Conservation (phyloP, 805 yeast species). For the Metschnikowia sp. region DNA sequence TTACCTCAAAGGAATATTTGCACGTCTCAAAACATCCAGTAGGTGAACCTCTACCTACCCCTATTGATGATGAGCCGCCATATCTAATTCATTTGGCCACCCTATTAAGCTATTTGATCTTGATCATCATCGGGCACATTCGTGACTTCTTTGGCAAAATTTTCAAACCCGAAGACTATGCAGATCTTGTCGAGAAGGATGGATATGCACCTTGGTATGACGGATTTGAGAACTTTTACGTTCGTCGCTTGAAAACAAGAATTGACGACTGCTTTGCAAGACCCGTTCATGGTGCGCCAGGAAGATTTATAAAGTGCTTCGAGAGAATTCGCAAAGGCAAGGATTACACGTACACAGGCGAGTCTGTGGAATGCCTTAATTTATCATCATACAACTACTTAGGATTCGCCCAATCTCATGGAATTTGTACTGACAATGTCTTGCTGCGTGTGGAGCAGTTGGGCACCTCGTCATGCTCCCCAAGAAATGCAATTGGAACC, state of each 20-base stretch:
- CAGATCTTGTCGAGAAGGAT: constrained; percentile 67
- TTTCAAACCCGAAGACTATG: constrained; percentile 63
- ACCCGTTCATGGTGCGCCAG: constrained; percentile 97
- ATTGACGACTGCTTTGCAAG: constrained; percentile 93
- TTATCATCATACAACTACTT: constrained; percentile 89
- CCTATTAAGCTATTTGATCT: constrained; percentile 76
- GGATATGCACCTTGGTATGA: constrained; percentile 97
- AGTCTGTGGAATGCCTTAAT: constrained; percentile 74
- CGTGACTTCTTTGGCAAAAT: constrained; percentile 82
- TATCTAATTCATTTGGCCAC: constrained; percentile 76
- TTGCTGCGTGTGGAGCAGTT: constrained; percentile 57
- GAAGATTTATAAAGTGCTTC: constrained; percentile 79
- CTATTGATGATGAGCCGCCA: constrained; percentile 82
- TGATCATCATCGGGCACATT: constrained; percentile 85
- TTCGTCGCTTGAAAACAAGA: constrained; percentile 85
- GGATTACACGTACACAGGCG: constrained; percentile 68
- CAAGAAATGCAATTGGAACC: constrained; percentile 73
- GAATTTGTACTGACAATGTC: constrained; percentile 82
- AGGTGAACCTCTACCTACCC: constrained; percentile 57
- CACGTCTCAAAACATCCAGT: constrained; percentile 57
- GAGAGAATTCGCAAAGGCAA: constrained; percentile 74
- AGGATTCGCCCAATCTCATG: constrained; percentile 95
- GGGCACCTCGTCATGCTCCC: constrained; percentile 78
- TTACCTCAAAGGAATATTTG: constrained; percentile 62
- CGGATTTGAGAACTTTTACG: constrained; percentile 89